A percentile compares a stretch with the other conserved stretches of the same genome.
Conservation (phyloP, 2,329 filamentous ascomycete species). For the Arthrobotrys sphaeroides region DNA sequence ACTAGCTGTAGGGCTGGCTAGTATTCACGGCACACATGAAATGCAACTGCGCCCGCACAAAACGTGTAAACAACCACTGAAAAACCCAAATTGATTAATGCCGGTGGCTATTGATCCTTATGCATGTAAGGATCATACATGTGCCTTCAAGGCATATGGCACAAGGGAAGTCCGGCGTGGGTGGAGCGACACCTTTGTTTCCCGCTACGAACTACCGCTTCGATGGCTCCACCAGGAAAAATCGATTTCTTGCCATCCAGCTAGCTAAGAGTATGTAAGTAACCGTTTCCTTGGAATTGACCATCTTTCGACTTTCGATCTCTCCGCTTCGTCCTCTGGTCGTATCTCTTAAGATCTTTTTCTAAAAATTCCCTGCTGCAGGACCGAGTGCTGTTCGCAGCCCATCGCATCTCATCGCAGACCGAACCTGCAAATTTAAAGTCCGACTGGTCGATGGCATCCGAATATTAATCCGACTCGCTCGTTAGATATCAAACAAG, state of each 20-base stretch:
- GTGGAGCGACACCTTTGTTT: constrained; percentile 27
- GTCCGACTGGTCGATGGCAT: not conserved
- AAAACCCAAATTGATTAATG: not conserved
- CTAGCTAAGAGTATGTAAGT: no score
- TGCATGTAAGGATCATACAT: constrained; percentile 46
- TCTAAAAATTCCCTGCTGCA: not conserved
- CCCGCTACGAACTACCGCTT: constrained; percentile 38
- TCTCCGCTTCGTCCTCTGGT: not conserved
- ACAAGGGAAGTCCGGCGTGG: constrained; percentile 7
- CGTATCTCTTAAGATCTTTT: not conserved
- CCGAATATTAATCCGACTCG: not conserved
- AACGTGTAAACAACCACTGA: no score
- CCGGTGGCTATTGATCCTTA: not conserved
- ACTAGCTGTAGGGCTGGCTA: not conserved
- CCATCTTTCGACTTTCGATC: not conserved
- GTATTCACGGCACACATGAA: constrained; percentile 1
- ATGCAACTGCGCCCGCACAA: not conserved
- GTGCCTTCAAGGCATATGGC: not conserved
- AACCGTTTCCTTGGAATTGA: not conserved
- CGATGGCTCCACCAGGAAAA: not conserved
- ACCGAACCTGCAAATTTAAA: no score
- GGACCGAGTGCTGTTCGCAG: no score
- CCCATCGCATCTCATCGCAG: not conserved
- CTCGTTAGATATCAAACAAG: not conserved
- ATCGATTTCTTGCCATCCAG: not conserved